phyloP scores from a whole-genome alignment of 306 rosid species.

The Gillenia trifoliata region DNA sequence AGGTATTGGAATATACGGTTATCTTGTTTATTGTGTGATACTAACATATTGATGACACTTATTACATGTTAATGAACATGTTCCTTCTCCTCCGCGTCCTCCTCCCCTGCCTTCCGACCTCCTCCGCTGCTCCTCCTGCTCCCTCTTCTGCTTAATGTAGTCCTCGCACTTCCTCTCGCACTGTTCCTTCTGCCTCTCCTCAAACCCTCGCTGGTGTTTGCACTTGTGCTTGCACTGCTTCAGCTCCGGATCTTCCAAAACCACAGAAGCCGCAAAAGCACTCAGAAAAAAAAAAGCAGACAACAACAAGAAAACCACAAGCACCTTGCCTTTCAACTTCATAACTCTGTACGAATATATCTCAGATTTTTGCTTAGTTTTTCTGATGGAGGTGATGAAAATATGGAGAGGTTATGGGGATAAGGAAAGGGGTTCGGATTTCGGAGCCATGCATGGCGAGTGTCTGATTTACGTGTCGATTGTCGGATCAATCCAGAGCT shows the following conservation, averaged over 20 bases:
- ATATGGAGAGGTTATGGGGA: not conserved
- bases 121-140: conserved; percentile 24
- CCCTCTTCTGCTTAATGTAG: conserved; percentile 28
- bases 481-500: not conserved
- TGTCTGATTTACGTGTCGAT: conserved; percentile 27
- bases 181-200: conserved; percentile 1
- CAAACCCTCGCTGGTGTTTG: conserved; percentile 27
- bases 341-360: not conserved
- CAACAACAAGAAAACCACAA: conserved; percentile 12
- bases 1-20: no score
- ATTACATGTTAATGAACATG: no score
- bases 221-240: conserved; percentile 48
- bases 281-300: conserved; percentile 11
- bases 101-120: not conserved
- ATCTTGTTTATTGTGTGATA: no score
- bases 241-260: conserved; percentile 32
- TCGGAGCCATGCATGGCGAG: conserved; percentile 30
- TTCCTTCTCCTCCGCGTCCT: no score
- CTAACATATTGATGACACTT: no score
- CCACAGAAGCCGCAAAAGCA: conserved; percentile 8
- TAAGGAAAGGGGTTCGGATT: not conserved
- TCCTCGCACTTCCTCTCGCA: conserved; percentile 39
- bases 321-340: conserved; percentile 22
- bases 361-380: not conserved
- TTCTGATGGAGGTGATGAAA: not conserved